Percentiles rank a stretch among this genome's conserved stretches.
Evolutionary conservation across 352 stramenopile species (phyloP).

Genomic region (Blastocystis sp.): DNA sequence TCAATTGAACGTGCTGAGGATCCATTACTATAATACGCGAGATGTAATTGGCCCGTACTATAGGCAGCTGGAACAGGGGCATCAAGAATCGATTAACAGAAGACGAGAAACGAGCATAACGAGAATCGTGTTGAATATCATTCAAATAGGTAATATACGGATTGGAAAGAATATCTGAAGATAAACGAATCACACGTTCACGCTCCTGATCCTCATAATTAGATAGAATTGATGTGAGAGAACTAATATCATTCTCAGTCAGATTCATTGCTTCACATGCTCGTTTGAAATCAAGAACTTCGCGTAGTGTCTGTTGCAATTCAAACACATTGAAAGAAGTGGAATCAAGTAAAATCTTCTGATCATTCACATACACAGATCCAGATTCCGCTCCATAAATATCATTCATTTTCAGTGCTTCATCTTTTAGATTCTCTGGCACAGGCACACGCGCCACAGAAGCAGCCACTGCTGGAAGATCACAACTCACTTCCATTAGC

Average conservation of each 20-base stretch:
- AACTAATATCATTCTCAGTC: not conserved
- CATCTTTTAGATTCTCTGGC: slow-evolving; percentile 68
- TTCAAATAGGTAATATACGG: slow-evolving; percentile 74
- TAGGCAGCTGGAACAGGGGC: slow-evolving; percentile 70
- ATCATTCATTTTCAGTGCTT: slow-evolving; percentile 73
- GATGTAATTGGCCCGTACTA: slow-evolving; percentile 74
- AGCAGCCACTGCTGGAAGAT: slow-evolving; percentile 78
- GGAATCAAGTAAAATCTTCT: slow-evolving; percentile 77
- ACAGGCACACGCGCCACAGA: slow-evolving; percentile 71
- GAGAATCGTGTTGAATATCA: slow-evolving; percentile 75
- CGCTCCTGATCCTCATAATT: not conserved
- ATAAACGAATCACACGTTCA: not conserved
- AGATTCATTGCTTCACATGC: not conserved
- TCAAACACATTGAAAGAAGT: slow-evolving; percentile 86
- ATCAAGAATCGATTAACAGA: slow-evolving; percentile 71
- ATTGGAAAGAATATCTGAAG: not conserved
- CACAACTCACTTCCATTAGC: slow-evolving; percentile 79
- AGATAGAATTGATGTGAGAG: not conserved
- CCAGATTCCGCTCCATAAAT: slow-evolving; percentile 72
- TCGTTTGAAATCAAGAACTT: slow-evolving; percentile 25
- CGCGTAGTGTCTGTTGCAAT: slow-evolving; percentile 79
- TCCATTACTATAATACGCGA: slow-evolving; percentile 74
- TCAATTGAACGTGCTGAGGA: slow-evolving; percentile 25
- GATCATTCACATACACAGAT: slow-evolving; percentile 83
- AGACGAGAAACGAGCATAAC: slow-evolving; percentile 71